Conservation (phyloP, 1,139 yeast genomes). For the Candida neerlandica region DNA sequence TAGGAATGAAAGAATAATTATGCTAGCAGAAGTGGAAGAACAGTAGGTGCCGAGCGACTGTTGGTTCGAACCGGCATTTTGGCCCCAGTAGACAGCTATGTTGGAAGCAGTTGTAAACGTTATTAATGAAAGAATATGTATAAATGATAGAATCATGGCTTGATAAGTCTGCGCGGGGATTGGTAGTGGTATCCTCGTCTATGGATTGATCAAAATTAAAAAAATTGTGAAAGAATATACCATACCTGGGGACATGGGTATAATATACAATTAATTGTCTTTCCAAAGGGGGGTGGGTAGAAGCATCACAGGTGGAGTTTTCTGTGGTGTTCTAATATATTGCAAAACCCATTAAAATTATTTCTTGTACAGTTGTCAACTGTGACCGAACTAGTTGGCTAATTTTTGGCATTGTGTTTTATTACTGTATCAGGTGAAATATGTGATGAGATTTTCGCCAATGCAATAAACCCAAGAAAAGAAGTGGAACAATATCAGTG, state of each 20-base stretch:
- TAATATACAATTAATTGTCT: background rate
- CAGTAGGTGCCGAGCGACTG: constrained; percentile 64
- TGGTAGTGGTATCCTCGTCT: too few relatives aligned
- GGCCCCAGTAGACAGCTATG: constrained; percentile 82
- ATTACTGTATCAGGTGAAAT: constrained; percentile 2
- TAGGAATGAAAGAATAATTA: constrained; percentile 68
- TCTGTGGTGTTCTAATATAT: too few relatives aligned
- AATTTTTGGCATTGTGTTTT: background rate
- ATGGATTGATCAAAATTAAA: background rate
- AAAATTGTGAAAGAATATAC: too few relatives aligned
- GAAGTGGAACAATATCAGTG: background rate
- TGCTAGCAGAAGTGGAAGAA: constrained; percentile 63
- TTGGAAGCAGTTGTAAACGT: constrained; percentile 15
- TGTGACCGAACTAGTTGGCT: background rate
- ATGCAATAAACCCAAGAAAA: background rate
- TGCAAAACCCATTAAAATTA: too few relatives aligned
- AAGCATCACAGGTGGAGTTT: background rate
- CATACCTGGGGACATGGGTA: too few relatives aligned
- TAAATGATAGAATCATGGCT: background rate
- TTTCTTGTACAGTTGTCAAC: background rate
- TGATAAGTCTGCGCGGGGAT: background rate
- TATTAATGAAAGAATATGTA: background rate
- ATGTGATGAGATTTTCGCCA: background rate
- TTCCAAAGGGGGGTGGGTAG: background rate
- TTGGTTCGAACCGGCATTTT: constrained; percentile 73